A percentile compares a stretch with the other conserved stretches of the same genome.
Conservation (phyloP, 1,284 basidiomycete species). For the Wallemia ichthyophaga region DNA sequence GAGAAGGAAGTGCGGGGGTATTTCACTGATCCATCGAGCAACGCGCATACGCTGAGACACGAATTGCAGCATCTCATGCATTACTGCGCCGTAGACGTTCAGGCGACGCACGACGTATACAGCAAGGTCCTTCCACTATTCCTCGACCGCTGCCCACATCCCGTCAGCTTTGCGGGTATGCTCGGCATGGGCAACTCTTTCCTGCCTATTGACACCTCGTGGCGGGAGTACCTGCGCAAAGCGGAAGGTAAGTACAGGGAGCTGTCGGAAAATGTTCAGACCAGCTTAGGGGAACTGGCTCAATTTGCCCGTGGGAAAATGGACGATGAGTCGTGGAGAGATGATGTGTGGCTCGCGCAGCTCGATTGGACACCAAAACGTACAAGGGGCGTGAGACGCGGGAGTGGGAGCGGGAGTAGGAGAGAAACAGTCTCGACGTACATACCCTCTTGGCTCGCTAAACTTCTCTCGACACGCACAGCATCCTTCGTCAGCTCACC, state of each 20-base stretch:
- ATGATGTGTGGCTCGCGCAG: constrained; percentile 64
- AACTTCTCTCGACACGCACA: not conserved
- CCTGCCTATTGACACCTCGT: constrained; percentile 61
- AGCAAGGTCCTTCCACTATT: constrained; percentile 55
- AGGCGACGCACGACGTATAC: constrained; percentile 57
- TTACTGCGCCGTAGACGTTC: constrained; percentile 68
- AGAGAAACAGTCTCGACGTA: too few species aligned
- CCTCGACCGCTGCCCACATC: constrained; percentile 56
- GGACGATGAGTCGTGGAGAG: constrained; percentile 23
- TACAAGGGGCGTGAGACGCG: not conserved
- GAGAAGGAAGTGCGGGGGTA: constrained; percentile 54
- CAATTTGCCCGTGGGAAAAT: constrained; percentile 22
- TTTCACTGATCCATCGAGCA: constrained; percentile 29
- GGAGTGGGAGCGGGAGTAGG: not conserved
- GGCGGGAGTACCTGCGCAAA: constrained; percentile 48
- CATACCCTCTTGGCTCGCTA: not conserved
- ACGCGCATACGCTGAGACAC: constrained; percentile 32
- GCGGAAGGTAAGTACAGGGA: constrained; percentile 51
- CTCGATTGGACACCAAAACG: constrained; percentile 79
- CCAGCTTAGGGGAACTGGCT: constrained; percentile 29
- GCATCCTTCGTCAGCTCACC: not conserved
- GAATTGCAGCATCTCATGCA: constrained; percentile 45
- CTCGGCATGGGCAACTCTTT: constrained; percentile 76
- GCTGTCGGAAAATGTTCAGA: constrained; percentile 42
- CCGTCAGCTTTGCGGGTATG: constrained; percentile 73